Conservation (phyloP, 345 rosid genomes). For the Lenwebbia sp. region DNA sequence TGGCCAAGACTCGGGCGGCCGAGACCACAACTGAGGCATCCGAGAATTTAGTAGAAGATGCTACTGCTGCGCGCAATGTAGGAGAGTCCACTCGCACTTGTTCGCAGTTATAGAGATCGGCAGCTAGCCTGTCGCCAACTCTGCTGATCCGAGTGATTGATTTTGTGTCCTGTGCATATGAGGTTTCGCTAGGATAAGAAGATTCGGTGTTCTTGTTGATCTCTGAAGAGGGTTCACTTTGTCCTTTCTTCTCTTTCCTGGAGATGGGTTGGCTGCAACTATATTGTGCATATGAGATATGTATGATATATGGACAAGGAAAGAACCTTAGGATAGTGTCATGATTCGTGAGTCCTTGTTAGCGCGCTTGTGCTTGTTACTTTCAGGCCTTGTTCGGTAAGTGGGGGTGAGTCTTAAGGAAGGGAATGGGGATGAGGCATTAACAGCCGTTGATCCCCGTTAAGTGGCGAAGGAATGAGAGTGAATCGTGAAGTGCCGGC, state of each 20-base stretch:
- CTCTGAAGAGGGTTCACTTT: not conserved
- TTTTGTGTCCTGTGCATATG: not conserved
- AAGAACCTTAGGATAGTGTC: not conserved
- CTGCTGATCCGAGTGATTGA: not conserved
- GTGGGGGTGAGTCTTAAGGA: not conserved
- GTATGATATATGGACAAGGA: not conserved
- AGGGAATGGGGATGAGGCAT: not conserved
- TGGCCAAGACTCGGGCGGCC: slow-evolving; percentile 21
- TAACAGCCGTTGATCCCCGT: not conserved
- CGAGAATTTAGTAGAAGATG: slow-evolving; percentile 16
- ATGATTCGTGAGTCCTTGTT: not conserved
- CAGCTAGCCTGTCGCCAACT: not conserved
- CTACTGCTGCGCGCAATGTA: slow-evolving; percentile 1
- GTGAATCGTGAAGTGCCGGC: not conserved
- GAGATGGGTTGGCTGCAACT: not conserved
- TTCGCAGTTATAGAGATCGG: slow-evolving; percentile 1
- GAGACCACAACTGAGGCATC: slow-evolving; percentile 17
- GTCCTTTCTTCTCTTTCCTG: not conserved
- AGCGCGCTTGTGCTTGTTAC: not conserved
- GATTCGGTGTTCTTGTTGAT: not conserved
- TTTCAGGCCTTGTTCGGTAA: not conserved
- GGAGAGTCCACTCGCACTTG: slow-evolving; percentile 9
- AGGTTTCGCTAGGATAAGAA: not conserved
- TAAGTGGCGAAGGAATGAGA: not conserved
- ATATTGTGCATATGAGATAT: not conserved